Evolutionary conservation across 495 filamentous ascomycete species (phyloP).

Genomic region (Choiromyces venosus): DNA sequence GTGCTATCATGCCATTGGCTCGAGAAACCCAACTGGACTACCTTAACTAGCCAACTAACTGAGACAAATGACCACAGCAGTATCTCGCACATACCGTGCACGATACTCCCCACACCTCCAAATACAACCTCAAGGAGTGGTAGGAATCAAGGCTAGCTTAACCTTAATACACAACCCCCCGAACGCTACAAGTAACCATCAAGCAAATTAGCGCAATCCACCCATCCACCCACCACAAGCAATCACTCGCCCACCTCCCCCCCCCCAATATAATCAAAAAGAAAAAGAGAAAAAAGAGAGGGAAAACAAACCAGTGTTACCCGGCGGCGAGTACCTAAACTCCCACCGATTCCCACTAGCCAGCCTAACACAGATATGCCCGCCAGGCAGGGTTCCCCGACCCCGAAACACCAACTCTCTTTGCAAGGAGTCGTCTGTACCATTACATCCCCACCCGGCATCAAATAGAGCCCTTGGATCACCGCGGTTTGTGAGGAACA

Average conservation of each 20-base stretch:
- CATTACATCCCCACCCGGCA: slow-evolving; percentile 51
- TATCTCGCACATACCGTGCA: neutral
- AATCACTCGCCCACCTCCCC: neutral
- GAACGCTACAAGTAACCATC: slow-evolving; percentile 11
- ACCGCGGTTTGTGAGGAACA: slow-evolving; percentile 53
- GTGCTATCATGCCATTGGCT: neutral
- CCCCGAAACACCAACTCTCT: slow-evolving; percentile 42
- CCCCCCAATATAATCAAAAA: neutral
- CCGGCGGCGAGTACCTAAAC: slow-evolving; percentile 38
- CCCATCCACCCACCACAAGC: neutral
- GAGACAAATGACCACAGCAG: neutral
- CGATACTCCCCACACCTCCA: neutral
- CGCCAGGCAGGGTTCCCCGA: slow-evolving; percentile 22
- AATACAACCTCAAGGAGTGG: neutral
- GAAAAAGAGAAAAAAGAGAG: neutral
- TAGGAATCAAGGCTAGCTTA: slow-evolving; percentile 12
- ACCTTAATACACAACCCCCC: slow-evolving; percentile 24
- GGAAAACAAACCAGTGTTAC: slow-evolving; percentile 21
- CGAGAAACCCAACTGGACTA: neutral
- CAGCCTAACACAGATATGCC: slow-evolving; percentile 37
- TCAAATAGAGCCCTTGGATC: slow-evolving; percentile 50
- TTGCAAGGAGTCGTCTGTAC: slow-evolving; percentile 48
- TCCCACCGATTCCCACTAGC: slow-evolving; percentile 36
- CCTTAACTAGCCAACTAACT: neutral
- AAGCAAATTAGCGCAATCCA: slow-evolving; percentile 8